A percentile compares a stretch with the other conserved stretches of the same genome.
These are phyloP conservation scores for Emmonsiellopsis sp. DNA, from an alignment of 2,329 filamentous ascomycete species.

Conservation along the genomic window DNA sequence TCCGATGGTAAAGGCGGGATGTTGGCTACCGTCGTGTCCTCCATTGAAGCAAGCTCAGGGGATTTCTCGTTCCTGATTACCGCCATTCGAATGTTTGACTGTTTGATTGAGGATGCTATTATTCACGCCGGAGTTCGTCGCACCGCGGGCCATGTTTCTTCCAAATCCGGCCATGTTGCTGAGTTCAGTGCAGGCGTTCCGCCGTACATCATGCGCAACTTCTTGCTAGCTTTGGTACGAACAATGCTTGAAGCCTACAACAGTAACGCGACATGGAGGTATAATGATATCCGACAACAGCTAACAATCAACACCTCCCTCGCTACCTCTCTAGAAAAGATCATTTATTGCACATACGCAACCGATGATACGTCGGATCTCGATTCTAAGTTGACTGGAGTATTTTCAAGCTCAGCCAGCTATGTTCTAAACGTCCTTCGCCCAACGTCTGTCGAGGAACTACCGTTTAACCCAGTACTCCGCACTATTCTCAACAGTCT, in stretches of 20 bases:
- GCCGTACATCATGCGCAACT: conserved; percentile 64
- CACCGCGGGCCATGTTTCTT: conserved; percentile 24
- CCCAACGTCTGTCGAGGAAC: conserved; percentile 56
- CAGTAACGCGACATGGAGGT: conserved; percentile 79
- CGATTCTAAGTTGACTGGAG: conserved; percentile 47
- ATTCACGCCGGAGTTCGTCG: conserved; percentile 40
- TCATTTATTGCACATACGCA: conserved; percentile 65
- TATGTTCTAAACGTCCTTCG: conserved; percentile 72
- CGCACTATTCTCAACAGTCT: conserved; percentile 58
- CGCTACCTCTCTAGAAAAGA: conserved; percentile 59
- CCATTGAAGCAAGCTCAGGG: conserved; percentile 67
- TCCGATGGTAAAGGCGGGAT: conserved; percentile 67
- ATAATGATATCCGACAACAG: conserved; percentile 58
- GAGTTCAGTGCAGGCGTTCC: conserved; percentile 62
- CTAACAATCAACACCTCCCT: conserved; percentile 60
- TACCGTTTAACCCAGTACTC: conserved; percentile 70
- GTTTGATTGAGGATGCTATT: conserved; percentile 67
- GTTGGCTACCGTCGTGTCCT: conserved; percentile 69
- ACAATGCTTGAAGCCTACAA: conserved; percentile 76
- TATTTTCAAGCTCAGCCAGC: conserved; percentile 62
- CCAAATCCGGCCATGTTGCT: conserved; percentile 22
- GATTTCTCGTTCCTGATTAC: conserved; percentile 69
- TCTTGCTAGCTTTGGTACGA: conserved; percentile 64
- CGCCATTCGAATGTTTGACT: conserved; percentile 64
- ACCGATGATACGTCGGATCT: conserved; percentile 53